Conservation (phyloP, 805 yeast species). For the Candida koratica region DNA sequence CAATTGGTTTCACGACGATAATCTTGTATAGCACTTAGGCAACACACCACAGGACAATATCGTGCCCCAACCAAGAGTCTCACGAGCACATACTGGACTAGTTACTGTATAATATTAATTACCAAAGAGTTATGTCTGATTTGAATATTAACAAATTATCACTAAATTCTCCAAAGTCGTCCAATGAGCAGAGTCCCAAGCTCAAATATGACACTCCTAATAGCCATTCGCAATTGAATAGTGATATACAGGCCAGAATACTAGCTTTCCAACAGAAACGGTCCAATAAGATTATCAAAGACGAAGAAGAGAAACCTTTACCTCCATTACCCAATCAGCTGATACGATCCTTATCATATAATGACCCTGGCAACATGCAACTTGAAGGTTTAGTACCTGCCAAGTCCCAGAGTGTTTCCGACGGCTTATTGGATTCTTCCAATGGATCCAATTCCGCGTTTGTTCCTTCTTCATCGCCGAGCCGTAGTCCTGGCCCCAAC, state of each 20-base stretch:
- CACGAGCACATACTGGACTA: too few relatives aligned
- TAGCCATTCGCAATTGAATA: constrained; percentile 37
- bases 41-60: too few relatives aligned
- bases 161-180: constrained; percentile 2
- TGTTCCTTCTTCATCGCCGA: constrained; percentile 1
- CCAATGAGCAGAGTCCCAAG: constrained; percentile 8
- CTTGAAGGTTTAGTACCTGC: background rate
- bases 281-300: constrained; percentile 13
- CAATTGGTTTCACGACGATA: too few relatives aligned
- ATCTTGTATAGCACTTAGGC: too few relatives aligned
- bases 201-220: constrained; percentile 12
- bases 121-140: too few relatives aligned
- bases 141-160: constrained; percentile 7
- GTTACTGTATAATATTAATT: too few relatives aligned
- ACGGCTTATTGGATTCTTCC: background rate
- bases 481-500: constrained; percentile 5
- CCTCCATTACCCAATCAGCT: constrained; percentile 24
- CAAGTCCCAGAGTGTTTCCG: background rate
- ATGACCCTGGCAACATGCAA: constrained; percentile 12
- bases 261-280: constrained; percentile 85
- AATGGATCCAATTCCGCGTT: background rate
- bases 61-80: too few relatives aligned
- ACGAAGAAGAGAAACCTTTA: constrained; percentile 19
- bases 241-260: constrained; percentile 82
- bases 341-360: constrained; percentile 17